A percentile compares a stretch with the other conserved stretches of the same genome.
These are phyloP conservation scores for Inonotus hispidus DNA, from an alignment of 1,284 basidiomycete genomes.

Conservation along the genomic window DNA sequence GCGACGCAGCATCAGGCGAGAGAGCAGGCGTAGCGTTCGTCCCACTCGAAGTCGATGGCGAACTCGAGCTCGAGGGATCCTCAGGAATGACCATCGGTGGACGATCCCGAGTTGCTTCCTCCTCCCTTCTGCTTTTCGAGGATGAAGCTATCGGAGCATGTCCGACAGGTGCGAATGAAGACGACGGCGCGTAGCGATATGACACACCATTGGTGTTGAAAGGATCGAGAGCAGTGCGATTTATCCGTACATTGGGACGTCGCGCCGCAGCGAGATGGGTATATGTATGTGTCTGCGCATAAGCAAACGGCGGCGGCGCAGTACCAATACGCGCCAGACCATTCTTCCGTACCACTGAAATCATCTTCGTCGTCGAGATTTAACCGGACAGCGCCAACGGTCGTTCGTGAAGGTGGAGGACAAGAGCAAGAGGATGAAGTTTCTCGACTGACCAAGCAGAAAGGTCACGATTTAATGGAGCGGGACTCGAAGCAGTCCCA, in stretches of 20 bases:
- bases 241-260: neutral
- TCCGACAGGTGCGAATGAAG: constrained; percentile 17
- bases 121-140: constrained; percentile 24
- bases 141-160: constrained; percentile 17
- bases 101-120: constrained; percentile 39
- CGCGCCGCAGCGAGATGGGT: constrained; percentile 7
- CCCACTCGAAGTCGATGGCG: neutral
- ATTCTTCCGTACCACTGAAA: constrained; percentile 9
- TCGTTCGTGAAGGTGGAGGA: neutral
- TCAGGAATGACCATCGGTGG: constrained; percentile 47
- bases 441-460: neutral
- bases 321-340: constrained; percentile 1
- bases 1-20: constrained; percentile 56
- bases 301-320: neutral
- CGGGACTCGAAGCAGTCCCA: too few species aligned
- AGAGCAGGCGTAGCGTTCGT: constrained; percentile 34
- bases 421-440: neutral
- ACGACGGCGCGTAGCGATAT: constrained; percentile 55
- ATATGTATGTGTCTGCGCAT: neutral
- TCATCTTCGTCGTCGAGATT: neutral
- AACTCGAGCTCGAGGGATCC: constrained; percentile 5
- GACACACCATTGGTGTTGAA: constrained; percentile 48
- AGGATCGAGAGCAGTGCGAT: constrained; percentile 24
- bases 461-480: constrained; percentile 10
- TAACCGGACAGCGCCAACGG: neutral